A percentile compares a stretch with the other conserved stretches of the same genome.
These are phyloP conservation scores for Coemansia sp. DNA, from an alignment of 192 early-diverging fungal species.

Conservation along the genomic window DNA sequence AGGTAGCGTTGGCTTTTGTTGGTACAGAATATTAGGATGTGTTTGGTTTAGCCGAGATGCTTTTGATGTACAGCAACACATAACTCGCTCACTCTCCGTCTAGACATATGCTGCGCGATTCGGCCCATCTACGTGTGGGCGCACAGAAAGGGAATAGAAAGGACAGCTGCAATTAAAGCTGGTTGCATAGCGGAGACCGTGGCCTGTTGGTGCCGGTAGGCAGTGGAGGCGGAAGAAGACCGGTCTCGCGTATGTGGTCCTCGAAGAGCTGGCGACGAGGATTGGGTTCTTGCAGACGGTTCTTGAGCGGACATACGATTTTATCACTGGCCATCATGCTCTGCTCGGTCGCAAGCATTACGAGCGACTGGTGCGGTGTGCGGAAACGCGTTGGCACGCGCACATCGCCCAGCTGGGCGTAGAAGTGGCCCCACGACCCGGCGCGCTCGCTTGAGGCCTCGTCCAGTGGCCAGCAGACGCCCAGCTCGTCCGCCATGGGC, in stretches of 20 bases:
- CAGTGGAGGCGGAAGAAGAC: conserved; percentile 23
- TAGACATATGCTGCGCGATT: too few species aligned
- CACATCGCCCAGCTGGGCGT: conserved; percentile 38
- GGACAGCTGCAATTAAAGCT: not conserved
- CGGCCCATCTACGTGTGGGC: not conserved
- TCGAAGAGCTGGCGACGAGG: conserved; percentile 44
- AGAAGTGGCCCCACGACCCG: conserved; percentile 32
- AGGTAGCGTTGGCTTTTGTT: too few species aligned
- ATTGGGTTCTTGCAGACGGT: conserved; percentile 50
- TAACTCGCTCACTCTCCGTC: too few species aligned
- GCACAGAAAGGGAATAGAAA: not conserved
- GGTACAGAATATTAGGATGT: too few species aligned
- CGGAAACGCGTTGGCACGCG: conserved; percentile 49
- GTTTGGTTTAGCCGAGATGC: too few species aligned
- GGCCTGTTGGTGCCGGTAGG: conserved; percentile 2
- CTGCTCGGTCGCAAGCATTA: conserved; percentile 53
- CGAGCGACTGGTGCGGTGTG: conserved; percentile 39
- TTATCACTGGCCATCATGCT: conserved; percentile 55
- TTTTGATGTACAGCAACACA: too few species aligned
- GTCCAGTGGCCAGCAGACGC: conserved; percentile 51
- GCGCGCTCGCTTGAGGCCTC: conserved; percentile 13
- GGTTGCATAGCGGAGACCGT: conserved; percentile 26
- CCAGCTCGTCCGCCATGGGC: conserved; percentile 26
- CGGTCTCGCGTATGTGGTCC: conserved; percentile 42
- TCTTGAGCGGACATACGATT: conserved; percentile 52